These are phyloP conservation scores for Lasiosphaeria ovina DNA, from an alignment of 495 filamentous ascomycete species.

Conservation along the genomic window DNA sequence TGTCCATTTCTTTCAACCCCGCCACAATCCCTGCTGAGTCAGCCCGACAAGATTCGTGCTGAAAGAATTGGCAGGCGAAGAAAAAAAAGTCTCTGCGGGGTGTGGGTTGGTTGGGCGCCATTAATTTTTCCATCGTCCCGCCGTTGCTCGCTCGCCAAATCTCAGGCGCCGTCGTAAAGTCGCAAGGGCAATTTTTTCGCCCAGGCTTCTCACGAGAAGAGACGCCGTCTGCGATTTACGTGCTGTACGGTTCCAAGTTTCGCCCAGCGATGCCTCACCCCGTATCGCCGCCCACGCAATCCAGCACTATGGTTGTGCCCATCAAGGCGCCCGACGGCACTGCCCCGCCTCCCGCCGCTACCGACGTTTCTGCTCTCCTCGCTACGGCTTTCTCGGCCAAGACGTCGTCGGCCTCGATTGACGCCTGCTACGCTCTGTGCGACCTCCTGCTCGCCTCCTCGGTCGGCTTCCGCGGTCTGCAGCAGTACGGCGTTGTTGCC, in stretches of 20 bases:
- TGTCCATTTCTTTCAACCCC: not conserved
- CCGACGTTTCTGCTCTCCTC: constrained; percentile 72
- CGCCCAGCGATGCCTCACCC: constrained; percentile 22
- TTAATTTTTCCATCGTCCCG: not conserved
- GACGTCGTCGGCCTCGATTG: constrained; percentile 81
- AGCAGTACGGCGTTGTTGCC: constrained; percentile 66
- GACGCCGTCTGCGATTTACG: not conserved
- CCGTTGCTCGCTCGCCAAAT: not conserved
- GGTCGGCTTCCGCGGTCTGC: constrained; percentile 72
- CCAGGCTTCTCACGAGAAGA: constrained; percentile 6
- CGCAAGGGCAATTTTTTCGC: constrained; percentile 6
- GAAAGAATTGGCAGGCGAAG: not conserved
- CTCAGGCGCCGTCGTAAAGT: not conserved
- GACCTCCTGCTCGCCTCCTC: constrained; percentile 69
- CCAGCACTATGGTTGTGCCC: constrained; percentile 31
- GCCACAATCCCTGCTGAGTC: constrained; percentile 4
- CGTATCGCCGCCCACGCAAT: constrained; percentile 18
- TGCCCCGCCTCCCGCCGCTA: constrained; percentile 59
- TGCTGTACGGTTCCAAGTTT: not conserved
- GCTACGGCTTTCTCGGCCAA: constrained; percentile 74
- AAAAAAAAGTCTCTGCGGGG: constrained; percentile 1
- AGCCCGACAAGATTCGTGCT: constrained; percentile 1
- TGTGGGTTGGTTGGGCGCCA: constrained; percentile 1
- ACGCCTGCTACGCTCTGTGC: constrained; percentile 79
- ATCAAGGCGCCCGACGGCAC: constrained; percentile 34